A percentile compares a stretch with the other conserved stretches of the same genome.
These are phyloP conservation scores for Vanrija pseudolonga DNA, from an alignment of 1,284 basidiomycete genomes.

Conservation along the genomic window DNA sequence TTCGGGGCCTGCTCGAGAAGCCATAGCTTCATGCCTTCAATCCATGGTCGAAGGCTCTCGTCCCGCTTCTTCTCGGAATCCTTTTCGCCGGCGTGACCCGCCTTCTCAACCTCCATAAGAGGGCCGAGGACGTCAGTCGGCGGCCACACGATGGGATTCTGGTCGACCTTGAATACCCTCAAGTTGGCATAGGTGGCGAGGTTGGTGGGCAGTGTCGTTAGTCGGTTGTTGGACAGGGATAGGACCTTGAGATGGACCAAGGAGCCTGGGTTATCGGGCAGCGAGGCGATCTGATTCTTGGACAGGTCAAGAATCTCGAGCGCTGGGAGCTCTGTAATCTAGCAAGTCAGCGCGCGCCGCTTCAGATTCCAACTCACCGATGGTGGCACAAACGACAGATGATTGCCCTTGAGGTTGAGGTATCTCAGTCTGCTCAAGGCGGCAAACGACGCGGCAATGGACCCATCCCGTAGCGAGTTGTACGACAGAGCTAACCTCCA, in stretches of 20 bases:
- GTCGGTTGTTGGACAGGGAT: conserved; percentile 78
- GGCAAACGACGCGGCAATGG: conserved; percentile 74
- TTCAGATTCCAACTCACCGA: conserved; percentile 61
- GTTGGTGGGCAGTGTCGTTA: conserved; percentile 75
- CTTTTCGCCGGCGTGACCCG: too few species aligned
- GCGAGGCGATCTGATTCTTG: conserved; percentile 78
- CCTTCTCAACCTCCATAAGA: neutral
- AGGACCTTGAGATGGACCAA: conserved; percentile 82
- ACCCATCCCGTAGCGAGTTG: conserved; percentile 66
- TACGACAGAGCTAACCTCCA: conserved; percentile 80
- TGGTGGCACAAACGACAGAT: conserved; percentile 75
- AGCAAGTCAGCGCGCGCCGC: conserved; percentile 1
- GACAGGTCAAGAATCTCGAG: conserved; percentile 94
- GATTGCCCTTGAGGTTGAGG: conserved; percentile 87
- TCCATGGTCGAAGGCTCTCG: conserved; percentile 66
- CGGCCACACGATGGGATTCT: conserved; percentile 92
- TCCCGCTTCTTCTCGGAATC: conserved; percentile 36
- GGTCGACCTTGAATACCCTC: conserved; percentile 79
- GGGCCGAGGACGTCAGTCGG: conserved; percentile 14
- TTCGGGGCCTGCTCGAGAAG: conserved; percentile 15
- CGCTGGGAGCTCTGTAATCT: conserved; percentile 81
- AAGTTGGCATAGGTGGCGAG: conserved; percentile 69
- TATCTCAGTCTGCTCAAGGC: conserved; percentile 77
- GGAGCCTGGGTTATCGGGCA: conserved; percentile 76
- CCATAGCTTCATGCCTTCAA: conserved; percentile 69